Conservation (phyloP, 2,329 filamentous ascomycete genomes). For the Cadophora gregata region DNA sequence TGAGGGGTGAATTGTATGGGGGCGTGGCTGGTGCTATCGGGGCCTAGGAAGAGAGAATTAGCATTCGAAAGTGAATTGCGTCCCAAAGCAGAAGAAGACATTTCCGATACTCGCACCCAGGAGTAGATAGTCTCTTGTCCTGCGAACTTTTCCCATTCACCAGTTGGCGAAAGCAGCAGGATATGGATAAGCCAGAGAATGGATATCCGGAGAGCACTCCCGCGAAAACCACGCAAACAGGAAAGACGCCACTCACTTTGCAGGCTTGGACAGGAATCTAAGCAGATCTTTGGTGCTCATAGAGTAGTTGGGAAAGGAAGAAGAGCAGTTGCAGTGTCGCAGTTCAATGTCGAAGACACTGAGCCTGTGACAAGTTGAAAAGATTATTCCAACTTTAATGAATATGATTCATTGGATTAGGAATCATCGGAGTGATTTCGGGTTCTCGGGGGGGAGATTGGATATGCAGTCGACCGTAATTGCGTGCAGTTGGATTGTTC, state of each 20-base stretch:
- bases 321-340: conserved; percentile 28
- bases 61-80: conserved; percentile 19
- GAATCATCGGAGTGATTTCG: conserved; percentile 11
- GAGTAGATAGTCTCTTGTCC: background rate
- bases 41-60: conserved; percentile 51
- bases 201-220: background rate
- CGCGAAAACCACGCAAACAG: background rate
- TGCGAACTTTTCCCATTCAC: background rate
- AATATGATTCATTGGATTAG: conserved; percentile 23
- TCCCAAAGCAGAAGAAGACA: background rate
- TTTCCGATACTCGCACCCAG: background rate
- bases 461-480: background rate
- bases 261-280: conserved; percentile 92
- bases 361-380: conserved; percentile 31
- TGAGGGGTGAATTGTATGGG: conserved; percentile 41
- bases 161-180: background rate
- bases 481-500: background rate
- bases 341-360: conserved; percentile 35
- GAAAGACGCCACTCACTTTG: conserved; percentile 69
- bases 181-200: background rate
- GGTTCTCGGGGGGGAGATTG: background rate
- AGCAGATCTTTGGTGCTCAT: conserved; percentile 93
- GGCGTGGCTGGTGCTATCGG: conserved; percentile 63
- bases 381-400: conserved; percentile 22
- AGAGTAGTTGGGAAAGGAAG: conserved; percentile 55